These are phyloP conservation scores for Myrmaecium sp. DNA, from an alignment of 2,329 filamentous ascomycete genomes.

Conservation along the genomic window DNA sequence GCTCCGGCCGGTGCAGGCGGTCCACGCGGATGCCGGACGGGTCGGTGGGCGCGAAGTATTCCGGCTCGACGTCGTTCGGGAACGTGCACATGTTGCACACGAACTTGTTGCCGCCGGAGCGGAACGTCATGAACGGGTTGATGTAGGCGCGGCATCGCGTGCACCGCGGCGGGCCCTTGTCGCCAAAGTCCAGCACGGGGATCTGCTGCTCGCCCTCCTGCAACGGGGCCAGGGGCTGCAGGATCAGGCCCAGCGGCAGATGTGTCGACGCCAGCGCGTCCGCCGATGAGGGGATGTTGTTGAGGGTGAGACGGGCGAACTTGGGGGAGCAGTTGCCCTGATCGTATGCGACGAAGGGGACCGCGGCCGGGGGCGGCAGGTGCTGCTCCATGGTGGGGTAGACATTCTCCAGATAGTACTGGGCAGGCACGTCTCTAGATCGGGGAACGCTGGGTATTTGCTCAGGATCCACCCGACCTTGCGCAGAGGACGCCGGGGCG, in stretches of 20 bases:
- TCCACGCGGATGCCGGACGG: constrained; percentile 77
- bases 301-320: constrained; percentile 77
- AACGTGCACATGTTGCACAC: constrained; percentile 98
- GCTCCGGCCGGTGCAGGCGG: constrained; percentile 72
- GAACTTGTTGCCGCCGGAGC: constrained; percentile 84
- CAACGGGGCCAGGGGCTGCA: constrained; percentile 74
- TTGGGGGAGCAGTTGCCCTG: constrained; percentile 96
- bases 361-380: constrained; percentile 69
- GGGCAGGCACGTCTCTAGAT: constrained; percentile 66
- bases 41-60: constrained; percentile 87
- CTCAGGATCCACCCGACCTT: constrained; percentile 70
- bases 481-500: constrained; percentile 38
- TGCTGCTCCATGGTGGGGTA: constrained; percentile 95
- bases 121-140: constrained; percentile 98
- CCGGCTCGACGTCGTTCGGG: constrained; percentile 79
- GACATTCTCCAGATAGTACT: constrained; percentile 70
- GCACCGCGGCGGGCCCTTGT: constrained; percentile 76
- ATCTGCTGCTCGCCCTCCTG: constrained; percentile 75
- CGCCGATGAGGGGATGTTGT: constrained; percentile 71
- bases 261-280: constrained; percentile 69
- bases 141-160: constrained; percentile 89
- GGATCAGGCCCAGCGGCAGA: constrained; percentile 68
- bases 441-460: constrained; percentile 82
- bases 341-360: constrained; percentile 85
- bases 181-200: constrained; percentile 89